Base-by-base conservation (phyloP, 129 eudicot species). In the Kitagawia praeruptora region DNA sequence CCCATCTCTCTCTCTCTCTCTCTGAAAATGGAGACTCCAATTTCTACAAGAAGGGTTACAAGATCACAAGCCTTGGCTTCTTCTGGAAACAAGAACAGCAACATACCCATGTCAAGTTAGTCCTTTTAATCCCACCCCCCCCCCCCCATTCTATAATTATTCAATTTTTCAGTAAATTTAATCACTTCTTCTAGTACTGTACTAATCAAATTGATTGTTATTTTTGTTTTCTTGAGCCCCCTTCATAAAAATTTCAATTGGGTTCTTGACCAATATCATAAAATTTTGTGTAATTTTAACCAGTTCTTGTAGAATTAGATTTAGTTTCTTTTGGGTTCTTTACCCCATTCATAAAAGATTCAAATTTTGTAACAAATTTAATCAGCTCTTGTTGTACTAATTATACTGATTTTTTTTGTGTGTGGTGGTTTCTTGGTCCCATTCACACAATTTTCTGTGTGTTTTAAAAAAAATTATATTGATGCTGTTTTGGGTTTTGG, bases 61-160 rank as follows among this genome's bases (percentile, higher is more conserved):
- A 73, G 77, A 44, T 73, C 77, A 42, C 77, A 73, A 27, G 77
- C 77, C 8, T 27, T 44, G 18, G 77, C 48, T 70, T 46, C 54
- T n/a, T 73, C 77, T n/a, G 38, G 79, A 27, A 69, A 77, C 70
- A 79, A 4, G 81, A 81, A 53, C 27, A 54, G 27, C 58, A 83
- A 34, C 85, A 80, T 44, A 40, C 80, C 84, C 81, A 74, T 61
- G 19, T 84, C 91, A 70, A 85, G 93, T 89, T 76, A 67, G 85
- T 83, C 63, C 37, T 46, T 13, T 48, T 23, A 58, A 27, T 63
- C 37, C 12, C 12, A 6, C 67, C 42, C 42, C 42, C 37, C 12
- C 12, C 2, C 67, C 42, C 42, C 42, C 42, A 40, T 40, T 40
- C 4, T 40, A 2, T 40, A 40, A 40, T 40, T 3, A 40, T 40